Evolutionary conservation across 1,284 basidiomycete species (phyloP).

Genomic region (Trichosporon sp.): DNA sequence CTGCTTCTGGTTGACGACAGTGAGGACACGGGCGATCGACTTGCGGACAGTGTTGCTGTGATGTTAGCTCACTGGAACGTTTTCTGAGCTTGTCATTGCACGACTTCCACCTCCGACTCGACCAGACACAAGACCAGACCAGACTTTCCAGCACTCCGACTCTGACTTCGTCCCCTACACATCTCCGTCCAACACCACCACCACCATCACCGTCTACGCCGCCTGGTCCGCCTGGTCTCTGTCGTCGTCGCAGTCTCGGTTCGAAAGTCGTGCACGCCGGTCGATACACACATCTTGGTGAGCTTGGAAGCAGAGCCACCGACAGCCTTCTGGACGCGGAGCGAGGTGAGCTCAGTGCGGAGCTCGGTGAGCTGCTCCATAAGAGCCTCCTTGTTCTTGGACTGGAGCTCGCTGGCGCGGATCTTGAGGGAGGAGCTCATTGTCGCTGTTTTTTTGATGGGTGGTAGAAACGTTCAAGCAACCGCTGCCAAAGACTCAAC

Average conservation of each 20-base stretch:
- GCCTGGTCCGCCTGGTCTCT: conserved; percentile 1
- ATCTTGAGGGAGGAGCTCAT: conserved; percentile 63
- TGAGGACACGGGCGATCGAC: conserved; percentile 97
- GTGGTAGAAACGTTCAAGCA: conserved; percentile 19
- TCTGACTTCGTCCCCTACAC: background rate
- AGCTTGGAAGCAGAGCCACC: conserved; percentile 95
- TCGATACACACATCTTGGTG: conserved; percentile 83
- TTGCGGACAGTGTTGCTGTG: conserved; percentile 93
- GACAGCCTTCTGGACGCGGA: conserved; percentile 98
- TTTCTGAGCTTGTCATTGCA: background rate
- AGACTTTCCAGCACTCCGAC: background rate
- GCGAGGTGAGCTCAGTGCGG: conserved; percentile 88
- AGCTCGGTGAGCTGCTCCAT: conserved; percentile 91
- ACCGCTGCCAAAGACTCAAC: conserved; percentile 10
- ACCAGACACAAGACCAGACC: conserved; percentile 2
- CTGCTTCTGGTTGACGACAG: conserved; percentile 98
- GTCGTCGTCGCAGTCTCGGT: conserved; percentile 5
- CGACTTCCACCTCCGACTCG: conserved; percentile 15
- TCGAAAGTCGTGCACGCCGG: conserved; percentile 4
- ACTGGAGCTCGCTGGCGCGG: conserved; percentile 97
- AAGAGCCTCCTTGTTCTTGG: conserved; percentile 98
- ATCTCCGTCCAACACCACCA: background rate
- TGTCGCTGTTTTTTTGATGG: conserved; percentile 29
- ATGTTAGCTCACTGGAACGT: conserved; percentile 8
- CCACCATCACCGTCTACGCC: background rate